phyloP scores from a whole-genome alignment of 345 rosid species.

The Pelargonium nanum region DNA sequence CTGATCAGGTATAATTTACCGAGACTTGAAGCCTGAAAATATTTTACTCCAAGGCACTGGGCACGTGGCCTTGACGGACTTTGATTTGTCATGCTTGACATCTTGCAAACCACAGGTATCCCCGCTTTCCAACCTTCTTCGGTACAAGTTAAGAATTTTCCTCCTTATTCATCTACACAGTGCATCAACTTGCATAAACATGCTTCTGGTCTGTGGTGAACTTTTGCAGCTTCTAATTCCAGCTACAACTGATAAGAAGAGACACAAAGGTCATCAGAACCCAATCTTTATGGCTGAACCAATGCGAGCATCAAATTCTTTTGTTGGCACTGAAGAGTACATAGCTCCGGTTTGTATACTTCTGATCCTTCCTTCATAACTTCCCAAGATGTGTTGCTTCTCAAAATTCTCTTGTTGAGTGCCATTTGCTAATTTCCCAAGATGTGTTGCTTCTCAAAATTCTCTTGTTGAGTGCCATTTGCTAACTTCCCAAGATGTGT shows the following conservation, averaged over 20 bases:
- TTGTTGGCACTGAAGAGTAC: constrained; percentile 96
- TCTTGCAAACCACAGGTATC: constrained; percentile 86
- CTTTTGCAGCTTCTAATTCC: constrained; percentile 59
- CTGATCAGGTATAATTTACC: constrained; percentile 66
- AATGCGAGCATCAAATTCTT: constrained; percentile 90
- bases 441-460: too few relatives aligned
- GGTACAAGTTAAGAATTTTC: background rate
- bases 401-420: background rate
- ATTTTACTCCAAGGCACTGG: constrained; percentile 68
- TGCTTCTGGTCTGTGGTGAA: background rate
- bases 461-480: background rate
- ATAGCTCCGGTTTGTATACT: constrained; percentile 73
- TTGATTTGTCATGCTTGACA: constrained; percentile 88
- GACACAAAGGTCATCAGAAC: constrained; percentile 32
- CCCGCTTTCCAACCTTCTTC: constrained; percentile 1
- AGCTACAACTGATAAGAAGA: constrained; percentile 44
- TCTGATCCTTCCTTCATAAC: background rate
- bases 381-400: too few relatives aligned
- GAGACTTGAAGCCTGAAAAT: constrained; percentile 90
- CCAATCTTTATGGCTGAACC: constrained; percentile 95
- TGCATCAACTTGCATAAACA: background rate
- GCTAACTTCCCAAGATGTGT: too few relatives aligned
- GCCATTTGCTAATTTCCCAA: background rate
- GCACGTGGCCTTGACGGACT: constrained; percentile 74
- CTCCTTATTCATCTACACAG: background rate